Evolutionary conservation across 1,284 basidiomycete species (phyloP).

Genomic region (Pseudozyma flocculosa): DNA sequence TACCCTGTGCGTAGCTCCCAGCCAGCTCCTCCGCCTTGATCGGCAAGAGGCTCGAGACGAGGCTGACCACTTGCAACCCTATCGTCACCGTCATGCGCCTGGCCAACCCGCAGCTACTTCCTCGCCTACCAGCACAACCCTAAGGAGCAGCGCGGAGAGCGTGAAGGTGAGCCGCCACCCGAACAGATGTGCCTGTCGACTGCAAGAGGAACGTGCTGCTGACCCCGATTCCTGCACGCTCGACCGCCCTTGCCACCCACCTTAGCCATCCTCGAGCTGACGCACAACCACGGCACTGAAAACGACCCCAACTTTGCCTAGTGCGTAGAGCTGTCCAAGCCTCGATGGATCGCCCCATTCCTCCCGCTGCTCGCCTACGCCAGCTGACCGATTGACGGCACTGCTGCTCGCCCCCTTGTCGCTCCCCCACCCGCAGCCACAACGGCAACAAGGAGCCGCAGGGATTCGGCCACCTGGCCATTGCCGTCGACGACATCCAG

Average conservation of each 20-base stretch:
- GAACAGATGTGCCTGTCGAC: neutral
- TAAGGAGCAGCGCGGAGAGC: slow-evolving; percentile 61
- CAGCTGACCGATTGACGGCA: too few relatives aligned
- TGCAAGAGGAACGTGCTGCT: too few relatives aligned
- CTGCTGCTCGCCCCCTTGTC: too few relatives aligned
- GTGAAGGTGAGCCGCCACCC: slow-evolving; percentile 67
- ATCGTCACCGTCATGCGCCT: too few relatives aligned
- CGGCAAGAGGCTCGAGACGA: too few relatives aligned
- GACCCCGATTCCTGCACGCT: too few relatives aligned
- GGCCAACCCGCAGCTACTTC: slow-evolving; percentile 66
- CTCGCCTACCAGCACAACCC: slow-evolving; percentile 73
- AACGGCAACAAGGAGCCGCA: slow-evolving; percentile 54
- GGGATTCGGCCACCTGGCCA: slow-evolving; percentile 66
- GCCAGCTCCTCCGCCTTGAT: too few relatives aligned
- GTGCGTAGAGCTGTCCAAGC: neutral
- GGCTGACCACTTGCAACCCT: too few relatives aligned
- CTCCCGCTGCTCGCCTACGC: too few relatives aligned
- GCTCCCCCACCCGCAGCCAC: slow-evolving; percentile 22
- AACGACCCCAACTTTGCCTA: slow-evolving; percentile 45
- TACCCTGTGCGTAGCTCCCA: slow-evolving; percentile 27
- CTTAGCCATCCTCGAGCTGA: slow-evolving; percentile 34
- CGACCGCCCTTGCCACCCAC: too few relatives aligned
- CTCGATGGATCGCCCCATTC: too few relatives aligned
- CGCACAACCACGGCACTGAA: slow-evolving; percentile 56
- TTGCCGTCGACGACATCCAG: slow-evolving; percentile 79